phyloP scores from a whole-genome alignment of 2,329 filamentous ascomycete species.

The Thelonectria blattea region DNA sequence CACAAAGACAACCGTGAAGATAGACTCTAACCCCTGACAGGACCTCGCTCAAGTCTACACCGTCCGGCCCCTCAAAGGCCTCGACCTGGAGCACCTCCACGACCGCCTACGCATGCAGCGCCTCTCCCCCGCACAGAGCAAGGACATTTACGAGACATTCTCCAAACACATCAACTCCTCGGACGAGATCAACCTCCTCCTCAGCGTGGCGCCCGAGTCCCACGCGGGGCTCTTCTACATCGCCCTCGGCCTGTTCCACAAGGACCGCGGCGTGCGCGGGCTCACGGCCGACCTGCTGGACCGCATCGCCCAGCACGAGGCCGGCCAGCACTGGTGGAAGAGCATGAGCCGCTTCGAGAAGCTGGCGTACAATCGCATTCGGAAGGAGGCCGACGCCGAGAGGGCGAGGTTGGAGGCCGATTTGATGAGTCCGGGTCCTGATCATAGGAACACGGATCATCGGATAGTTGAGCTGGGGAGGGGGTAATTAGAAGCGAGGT shows the following conservation, averaged over 20 bases:
- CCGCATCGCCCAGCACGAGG: conserved; percentile 83
- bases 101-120: conserved; percentile 86
- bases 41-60: conserved; percentile 70
- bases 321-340: conserved; percentile 91
- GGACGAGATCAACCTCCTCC: conserved; percentile 82
- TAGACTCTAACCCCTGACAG: conserved; percentile 46
- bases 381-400: conserved; percentile 67
- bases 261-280: conserved; percentile 77
- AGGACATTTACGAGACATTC: conserved; percentile 85
- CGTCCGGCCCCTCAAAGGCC: conserved; percentile 72
- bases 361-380: conserved; percentile 80
- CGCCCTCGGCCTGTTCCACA: conserved; percentile 89
- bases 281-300: conserved; percentile 82
- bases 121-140: conserved; percentile 75
- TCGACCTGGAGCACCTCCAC: conserved; percentile 91
- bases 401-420: conserved; percentile 54
- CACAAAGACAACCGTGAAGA: neutral
- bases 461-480: conserved; percentile 48
- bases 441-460: conserved; percentile 45
- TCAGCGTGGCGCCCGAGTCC: conserved; percentile 82
- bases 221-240: conserved; percentile 92
- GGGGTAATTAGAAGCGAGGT: conserved; percentile 6
- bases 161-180: conserved; percentile 78
- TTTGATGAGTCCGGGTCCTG: conserved; percentile 47
- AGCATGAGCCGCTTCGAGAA: conserved; percentile 87